Percentiles rank a stretch among this genome's conserved stretches.
These are phyloP conservation scores for Pseudohyphozyma bogoriensis DNA, from an alignment of 768 basidiomycete genomes.

Conservation along the genomic window DNA sequence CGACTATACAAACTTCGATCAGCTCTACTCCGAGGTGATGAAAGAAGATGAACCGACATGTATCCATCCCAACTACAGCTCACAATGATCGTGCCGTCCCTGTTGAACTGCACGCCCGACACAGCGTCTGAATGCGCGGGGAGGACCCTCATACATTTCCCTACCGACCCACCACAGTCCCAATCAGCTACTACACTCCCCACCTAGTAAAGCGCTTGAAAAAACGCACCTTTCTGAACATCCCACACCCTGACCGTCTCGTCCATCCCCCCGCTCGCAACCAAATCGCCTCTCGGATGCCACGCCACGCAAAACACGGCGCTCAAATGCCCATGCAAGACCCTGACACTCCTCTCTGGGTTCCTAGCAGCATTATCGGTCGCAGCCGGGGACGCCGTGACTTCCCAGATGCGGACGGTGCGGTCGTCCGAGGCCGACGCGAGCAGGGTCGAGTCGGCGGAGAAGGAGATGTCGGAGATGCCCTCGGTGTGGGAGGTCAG, in stretches of 20 bases:
- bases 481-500: slow-evolving; percentile 66
- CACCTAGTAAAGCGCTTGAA: background rate
- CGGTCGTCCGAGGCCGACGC: slow-evolving; percentile 93
- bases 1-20: slow-evolving; percentile 50
- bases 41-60: slow-evolving; percentile 53
- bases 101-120: slow-evolving; percentile 84
- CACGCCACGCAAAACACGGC: slow-evolving; percentile 91
- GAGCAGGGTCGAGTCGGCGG: slow-evolving; percentile 64
- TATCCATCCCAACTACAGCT: slow-evolving; percentile 95
- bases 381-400: slow-evolving; percentile 33
- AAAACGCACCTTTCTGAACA: slow-evolving; percentile 61
- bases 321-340: slow-evolving; percentile 75
- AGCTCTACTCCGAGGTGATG: background rate
- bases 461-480: slow-evolving; percentile 85
- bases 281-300: slow-evolving; percentile 75
- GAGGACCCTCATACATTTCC: slow-evolving; percentile 70
- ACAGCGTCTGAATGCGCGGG: slow-evolving; percentile 98
- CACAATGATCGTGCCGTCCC: slow-evolving; percentile 86
- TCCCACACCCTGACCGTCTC: slow-evolving; percentile 98
- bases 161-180: slow-evolving; percentile 41
- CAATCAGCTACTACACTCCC: background rate
- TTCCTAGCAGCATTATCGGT: background rate
- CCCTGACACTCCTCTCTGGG: slow-evolving; percentile 39
- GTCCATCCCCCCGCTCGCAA: slow-evolving; percentile 90
- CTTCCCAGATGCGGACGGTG: slow-evolving; percentile 72